These are phyloP conservation scores for Cymodocea nodosa DNA, from an alignment of 116 monocot genomes.

Conservation along the genomic window DNA sequence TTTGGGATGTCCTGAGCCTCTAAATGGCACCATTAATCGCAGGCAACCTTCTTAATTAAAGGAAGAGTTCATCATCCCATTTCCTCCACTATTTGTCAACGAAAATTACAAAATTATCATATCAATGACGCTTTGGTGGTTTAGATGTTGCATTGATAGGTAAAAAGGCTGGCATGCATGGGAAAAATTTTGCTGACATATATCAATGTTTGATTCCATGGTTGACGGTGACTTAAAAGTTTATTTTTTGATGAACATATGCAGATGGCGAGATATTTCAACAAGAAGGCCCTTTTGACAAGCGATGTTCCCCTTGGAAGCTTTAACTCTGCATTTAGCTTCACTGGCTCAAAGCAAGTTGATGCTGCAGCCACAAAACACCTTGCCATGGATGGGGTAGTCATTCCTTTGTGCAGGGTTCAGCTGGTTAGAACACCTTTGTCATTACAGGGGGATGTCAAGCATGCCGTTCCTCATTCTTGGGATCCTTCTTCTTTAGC, in stretches of 20 bases:
- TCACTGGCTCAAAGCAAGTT: constrained; percentile 62
- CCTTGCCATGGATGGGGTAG: constrained; percentile 70
- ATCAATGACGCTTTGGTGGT: too few relatives aligned
- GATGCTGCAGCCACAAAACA: constrained; percentile 60
- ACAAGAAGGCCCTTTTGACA: constrained; percentile 44
- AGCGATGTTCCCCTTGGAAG: constrained; percentile 60
- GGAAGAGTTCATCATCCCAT: too few relatives aligned
- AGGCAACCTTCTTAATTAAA: too few relatives aligned
- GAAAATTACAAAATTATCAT: too few relatives aligned
- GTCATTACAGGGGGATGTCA: constrained; percentile 46
- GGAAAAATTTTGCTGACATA: too few relatives aligned
- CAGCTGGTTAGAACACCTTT: constrained; percentile 24
- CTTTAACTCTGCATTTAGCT: constrained; percentile 88
- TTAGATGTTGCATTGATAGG: too few relatives aligned
- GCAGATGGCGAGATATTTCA: constrained; percentile 91
- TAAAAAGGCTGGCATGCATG: too few relatives aligned
- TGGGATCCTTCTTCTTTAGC: constrained; percentile 87
- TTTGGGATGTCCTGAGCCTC: too few relatives aligned
- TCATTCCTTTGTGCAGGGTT: constrained; percentile 56
- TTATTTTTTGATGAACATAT: neutral
- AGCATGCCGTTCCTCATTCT: constrained; percentile 41
- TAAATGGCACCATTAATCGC: too few relatives aligned
- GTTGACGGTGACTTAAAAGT: neutral
- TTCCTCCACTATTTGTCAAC: too few relatives aligned
- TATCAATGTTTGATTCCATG: too few relatives aligned